Evolutionary conservation across 164 flowering plant species (phyloP).

Genomic region (Cinnamomum chago): DNA sequence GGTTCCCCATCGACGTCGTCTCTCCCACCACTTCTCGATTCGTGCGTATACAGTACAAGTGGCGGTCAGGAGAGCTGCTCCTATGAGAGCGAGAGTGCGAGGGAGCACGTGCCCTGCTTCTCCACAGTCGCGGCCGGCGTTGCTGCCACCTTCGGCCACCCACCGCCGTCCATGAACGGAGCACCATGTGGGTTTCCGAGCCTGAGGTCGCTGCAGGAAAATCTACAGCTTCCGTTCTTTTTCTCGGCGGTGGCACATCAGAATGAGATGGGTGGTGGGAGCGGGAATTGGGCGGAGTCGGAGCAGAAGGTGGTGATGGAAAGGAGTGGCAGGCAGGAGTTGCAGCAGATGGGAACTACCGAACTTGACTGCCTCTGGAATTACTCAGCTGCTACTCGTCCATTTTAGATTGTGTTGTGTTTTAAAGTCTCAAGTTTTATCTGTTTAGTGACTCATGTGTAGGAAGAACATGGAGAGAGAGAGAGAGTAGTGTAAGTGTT

Average conservation of each 20-base stretch:
- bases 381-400: constrained; percentile 14
- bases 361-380: constrained; percentile 90
- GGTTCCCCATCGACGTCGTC: constrained; percentile 26
- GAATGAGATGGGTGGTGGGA: constrained; percentile 14
- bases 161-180: constrained; percentile 4
- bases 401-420: too few species aligned
- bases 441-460: too few species aligned
- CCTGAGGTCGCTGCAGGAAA: constrained; percentile 68
- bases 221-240: constrained; percentile 59
- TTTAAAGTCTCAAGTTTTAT: too few species aligned
- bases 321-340: neutral
- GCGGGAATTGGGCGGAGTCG: constrained; percentile 26
- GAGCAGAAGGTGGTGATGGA: constrained; percentile 26
- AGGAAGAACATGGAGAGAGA: too few species aligned
- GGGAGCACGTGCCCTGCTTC: constrained; percentile 99
- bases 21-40: constrained; percentile 31
- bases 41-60: constrained; percentile 11
- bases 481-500: too few species aligned
- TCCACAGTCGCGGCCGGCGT: constrained; percentile 43
- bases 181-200: constrained; percentile 45
- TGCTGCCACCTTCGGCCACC: constrained; percentile 16
- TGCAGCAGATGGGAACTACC: constrained; percentile 25
- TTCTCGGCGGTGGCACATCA: constrained; percentile 23
- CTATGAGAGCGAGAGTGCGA: constrained; percentile 28
- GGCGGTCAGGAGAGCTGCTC: constrained; percentile 36